Evolutionary conservation across 225 moss, liverwort and hornwort genomes (phyloP), one percentile per base, ranked within the genome.

Genomic region (Polytrichum commune): DNA sequence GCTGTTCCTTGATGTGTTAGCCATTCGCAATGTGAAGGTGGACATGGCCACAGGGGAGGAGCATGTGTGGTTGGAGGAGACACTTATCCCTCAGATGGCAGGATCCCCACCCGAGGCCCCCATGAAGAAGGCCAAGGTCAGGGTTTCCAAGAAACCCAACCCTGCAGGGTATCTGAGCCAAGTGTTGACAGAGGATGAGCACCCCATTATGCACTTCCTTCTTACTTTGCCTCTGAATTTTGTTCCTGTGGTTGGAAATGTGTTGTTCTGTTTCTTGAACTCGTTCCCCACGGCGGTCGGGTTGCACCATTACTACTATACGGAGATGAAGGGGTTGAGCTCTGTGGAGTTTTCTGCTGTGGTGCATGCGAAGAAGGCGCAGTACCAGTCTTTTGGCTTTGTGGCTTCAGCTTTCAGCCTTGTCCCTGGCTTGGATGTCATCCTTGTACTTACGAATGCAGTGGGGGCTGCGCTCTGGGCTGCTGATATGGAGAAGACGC

Each of bases 381-480:
- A 92, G 74, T 94, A 94, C 25, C 90, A 92, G 77, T 82, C 85
- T 38, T 94, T 94, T 25, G 93, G 93, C 6, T 61, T 94, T 1
- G 77, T 87, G 63, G 90, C 93, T 23, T 82, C 90, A 5, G 85
- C 79, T 18, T 85, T 94, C 35, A 85, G 88, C 64, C 74, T 94
- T 29, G 61, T 90, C 5, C 93, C 93, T 0, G 93, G 93, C 35
- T 16, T 83, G 65, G 84, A 94, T 7, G 76, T 90, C 18, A 72
- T 90, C 5, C 78, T 92, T 24, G 83, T 94, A 53, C 90, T 92
- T 35, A 92, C 93, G 73, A 94, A 94, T 64, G 86, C 90, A 8
- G 91, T 94, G 5, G 93, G 93, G 8, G 90, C 93, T 9, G 93
- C 90, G 35, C 55, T 94, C 68, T 94, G 93, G 93, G 90, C 82